Percentiles rank a stretch among this genome's conserved stretches.
These are phyloP conservation scores for Irineochytrium annulatum DNA, from an alignment of 192 early-diverging fungal species.

Conservation along the genomic window DNA sequence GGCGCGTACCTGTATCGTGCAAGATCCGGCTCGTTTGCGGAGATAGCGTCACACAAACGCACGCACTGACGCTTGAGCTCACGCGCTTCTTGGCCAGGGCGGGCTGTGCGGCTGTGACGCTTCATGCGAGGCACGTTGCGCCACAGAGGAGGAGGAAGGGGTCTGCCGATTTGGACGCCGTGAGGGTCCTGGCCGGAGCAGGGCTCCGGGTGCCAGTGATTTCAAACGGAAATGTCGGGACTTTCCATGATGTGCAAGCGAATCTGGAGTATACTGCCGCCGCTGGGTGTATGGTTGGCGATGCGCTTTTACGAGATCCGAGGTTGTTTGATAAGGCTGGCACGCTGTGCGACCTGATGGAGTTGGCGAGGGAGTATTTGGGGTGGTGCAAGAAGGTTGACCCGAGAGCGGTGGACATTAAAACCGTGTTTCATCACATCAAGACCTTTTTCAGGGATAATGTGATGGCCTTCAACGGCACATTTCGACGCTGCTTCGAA, in stretches of 20 bases:
- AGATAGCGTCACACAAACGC: too few relatives aligned
- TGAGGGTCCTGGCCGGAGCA: neutral
- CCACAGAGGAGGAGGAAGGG: slow-evolving; percentile 8
- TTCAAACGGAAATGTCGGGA: slow-evolving; percentile 14
- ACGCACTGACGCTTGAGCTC: neutral
- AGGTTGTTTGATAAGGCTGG: too few relatives aligned
- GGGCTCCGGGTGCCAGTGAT: slow-evolving; percentile 5
- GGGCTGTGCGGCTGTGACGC: slow-evolving; percentile 3
- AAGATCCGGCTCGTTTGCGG: slow-evolving; percentile 13
- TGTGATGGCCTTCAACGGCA: too few relatives aligned
- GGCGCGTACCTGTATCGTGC: slow-evolving; percentile 11
- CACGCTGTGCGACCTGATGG: too few relatives aligned
- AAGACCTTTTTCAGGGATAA: too few relatives aligned
- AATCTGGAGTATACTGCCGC: slow-evolving; percentile 12
- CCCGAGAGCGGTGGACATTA: too few relatives aligned
- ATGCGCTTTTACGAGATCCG: slow-evolving; percentile 15
- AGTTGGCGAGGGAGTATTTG: too few relatives aligned
- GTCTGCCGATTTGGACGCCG: neutral
- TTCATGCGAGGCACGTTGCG: slow-evolving; percentile 5
- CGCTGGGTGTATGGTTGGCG: slow-evolving; percentile 21
- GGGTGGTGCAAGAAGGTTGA: too few relatives aligned
- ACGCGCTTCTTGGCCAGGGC: neutral
- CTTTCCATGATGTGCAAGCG: neutral
- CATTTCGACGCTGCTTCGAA: too few relatives aligned
- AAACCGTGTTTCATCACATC: too few relatives aligned